phyloP scores from a whole-genome alignment of 495 filamentous ascomycete species.

The Gamarada debralockiae region DNA sequence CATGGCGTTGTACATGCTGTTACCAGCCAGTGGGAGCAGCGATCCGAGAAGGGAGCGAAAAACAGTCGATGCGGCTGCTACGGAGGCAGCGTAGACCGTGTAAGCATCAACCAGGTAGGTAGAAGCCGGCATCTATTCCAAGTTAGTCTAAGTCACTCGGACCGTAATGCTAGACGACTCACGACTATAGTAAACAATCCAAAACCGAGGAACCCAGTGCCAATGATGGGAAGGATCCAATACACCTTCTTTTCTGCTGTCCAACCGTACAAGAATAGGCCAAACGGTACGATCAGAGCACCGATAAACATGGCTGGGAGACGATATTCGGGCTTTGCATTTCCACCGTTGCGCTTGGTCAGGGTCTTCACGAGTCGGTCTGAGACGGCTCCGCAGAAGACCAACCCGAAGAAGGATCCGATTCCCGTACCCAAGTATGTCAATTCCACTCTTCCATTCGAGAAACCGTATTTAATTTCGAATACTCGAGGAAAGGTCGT shows the following conservation, averaged over 20 bases:
- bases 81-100: slow-evolving; percentile 8
- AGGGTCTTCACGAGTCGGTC: slow-evolving; percentile 39
- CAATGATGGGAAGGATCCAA: slow-evolving; percentile 74
- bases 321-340: slow-evolving; percentile 63
- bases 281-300: slow-evolving; percentile 54
- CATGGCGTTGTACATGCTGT: slow-evolving; percentile 26
- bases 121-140: neutral
- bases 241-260: slow-evolving; percentile 54
- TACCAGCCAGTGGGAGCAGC: slow-evolving; percentile 28
- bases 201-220: slow-evolving; percentile 50
- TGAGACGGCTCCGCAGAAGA: slow-evolving; percentile 42
- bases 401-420: slow-evolving; percentile 47
- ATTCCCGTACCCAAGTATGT: slow-evolving; percentile 56
- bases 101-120: slow-evolving; percentile 57
- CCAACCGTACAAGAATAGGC: slow-evolving; percentile 73
- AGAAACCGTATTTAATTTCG: slow-evolving; percentile 53
- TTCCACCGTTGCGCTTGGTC: slow-evolving; percentile 50
- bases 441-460: slow-evolving; percentile 54
- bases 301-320: slow-evolving; percentile 58
- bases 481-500: slow-evolving; percentile 63
- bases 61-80: slow-evolving; percentile 30
- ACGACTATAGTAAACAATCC: slow-evolving; percentile 65
- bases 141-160: neutral
- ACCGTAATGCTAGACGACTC: neutral
- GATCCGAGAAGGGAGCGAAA: slow-evolving; percentile 26